Percentiles rank a stretch among this genome's conserved stretches.
Conservation (phyloP, 192 early-diverging fungal genomes). For the Phycomyces blakesleeanus region DNA sequence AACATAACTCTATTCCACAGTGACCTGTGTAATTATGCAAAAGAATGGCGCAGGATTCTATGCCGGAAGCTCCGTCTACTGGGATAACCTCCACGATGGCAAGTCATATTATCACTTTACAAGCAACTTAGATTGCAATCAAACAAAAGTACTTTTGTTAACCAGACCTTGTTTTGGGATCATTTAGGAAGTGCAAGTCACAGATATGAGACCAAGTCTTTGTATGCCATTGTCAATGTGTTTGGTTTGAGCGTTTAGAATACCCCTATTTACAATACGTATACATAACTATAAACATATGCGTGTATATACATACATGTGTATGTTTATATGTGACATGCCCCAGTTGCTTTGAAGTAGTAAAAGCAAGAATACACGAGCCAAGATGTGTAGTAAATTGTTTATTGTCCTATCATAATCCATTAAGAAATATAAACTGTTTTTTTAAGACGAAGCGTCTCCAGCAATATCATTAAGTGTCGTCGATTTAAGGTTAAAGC, state of each 20-base stretch:
- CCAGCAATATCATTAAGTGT: slow-evolving; percentile 45
- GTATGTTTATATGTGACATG: not conserved
- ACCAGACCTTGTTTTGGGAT: no score
- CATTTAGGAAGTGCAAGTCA: slow-evolving; percentile 63
- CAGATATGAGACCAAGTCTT: slow-evolving; percentile 73
- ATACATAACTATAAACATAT: no score
- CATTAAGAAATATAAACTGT: not conserved
- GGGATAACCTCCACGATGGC: slow-evolving; percentile 74
- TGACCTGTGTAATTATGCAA: slow-evolving; percentile 82
- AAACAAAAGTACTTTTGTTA: no score
- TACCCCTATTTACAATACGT: not conserved
- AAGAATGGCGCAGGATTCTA: slow-evolving; percentile 79
- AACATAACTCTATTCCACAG: slow-evolving; percentile 18
- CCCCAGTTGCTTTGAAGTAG: no score
- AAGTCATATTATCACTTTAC: slow-evolving; percentile 14
- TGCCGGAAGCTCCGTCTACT: slow-evolving; percentile 68
- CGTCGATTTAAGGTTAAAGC: slow-evolving; percentile 43
- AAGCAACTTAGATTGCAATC: no score
- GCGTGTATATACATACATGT: not conserved
- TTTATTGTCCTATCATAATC: not conserved
- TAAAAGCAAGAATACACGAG: no score
- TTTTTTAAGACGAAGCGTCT: not conserved
- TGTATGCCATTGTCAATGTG: slow-evolving; percentile 77
- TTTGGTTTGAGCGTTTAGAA: slow-evolving; percentile 57
- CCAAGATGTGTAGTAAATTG: not conserved